phyloP scores from a whole-genome alignment of 305 asterid species.

The Solanum hybrid region DNA sequence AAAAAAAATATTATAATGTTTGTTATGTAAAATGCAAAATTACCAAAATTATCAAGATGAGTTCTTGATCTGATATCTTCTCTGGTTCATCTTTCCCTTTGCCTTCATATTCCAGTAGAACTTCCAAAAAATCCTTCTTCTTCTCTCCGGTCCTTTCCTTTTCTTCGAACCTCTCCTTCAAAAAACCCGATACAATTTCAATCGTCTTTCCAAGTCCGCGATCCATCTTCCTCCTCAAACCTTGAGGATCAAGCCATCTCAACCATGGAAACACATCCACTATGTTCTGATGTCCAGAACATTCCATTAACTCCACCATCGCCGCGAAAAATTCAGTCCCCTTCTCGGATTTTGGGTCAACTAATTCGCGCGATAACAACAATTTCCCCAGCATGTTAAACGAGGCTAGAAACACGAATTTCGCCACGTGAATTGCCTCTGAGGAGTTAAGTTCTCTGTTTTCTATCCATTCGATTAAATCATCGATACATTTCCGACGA shows the following conservation, averaged over 20 bases:
- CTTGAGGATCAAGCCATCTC: slow-evolving; percentile 46
- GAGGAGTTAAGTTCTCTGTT: not conserved
- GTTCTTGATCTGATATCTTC: slow-evolving; percentile 27
- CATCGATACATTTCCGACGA: slow-evolving; percentile 30
- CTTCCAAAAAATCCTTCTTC: slow-evolving; percentile 44
- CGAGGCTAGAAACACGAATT: slow-evolving; percentile 39
- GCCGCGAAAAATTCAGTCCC: slow-evolving; percentile 42
- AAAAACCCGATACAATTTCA: slow-evolving; percentile 32
- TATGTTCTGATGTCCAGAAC: slow-evolving; percentile 46
- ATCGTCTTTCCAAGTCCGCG: slow-evolving; percentile 31
- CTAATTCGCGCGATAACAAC: slow-evolving; percentile 41
- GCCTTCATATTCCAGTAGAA: slow-evolving; percentile 29
- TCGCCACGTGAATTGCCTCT: slow-evolving; percentile 25
- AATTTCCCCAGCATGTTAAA: slow-evolving; percentile 52
- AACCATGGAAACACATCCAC: slow-evolving; percentile 45
- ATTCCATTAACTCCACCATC: slow-evolving; percentile 43
- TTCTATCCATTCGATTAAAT: slow-evolving; percentile 39
- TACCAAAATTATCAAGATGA: slow-evolving; percentile 46
- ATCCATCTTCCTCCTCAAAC: slow-evolving; percentile 30
- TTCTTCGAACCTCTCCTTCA: slow-evolving; percentile 28
- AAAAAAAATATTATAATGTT: not conserved
- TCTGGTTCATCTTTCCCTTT: slow-evolving; percentile 21
- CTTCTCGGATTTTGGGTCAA: slow-evolving; percentile 27
- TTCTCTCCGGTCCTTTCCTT: not conserved
- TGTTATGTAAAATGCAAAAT: not conserved